These are phyloP conservation scores for Podaxis sp. DNA, from an alignment of 768 basidiomycete genomes.

Conservation along the genomic window DNA sequence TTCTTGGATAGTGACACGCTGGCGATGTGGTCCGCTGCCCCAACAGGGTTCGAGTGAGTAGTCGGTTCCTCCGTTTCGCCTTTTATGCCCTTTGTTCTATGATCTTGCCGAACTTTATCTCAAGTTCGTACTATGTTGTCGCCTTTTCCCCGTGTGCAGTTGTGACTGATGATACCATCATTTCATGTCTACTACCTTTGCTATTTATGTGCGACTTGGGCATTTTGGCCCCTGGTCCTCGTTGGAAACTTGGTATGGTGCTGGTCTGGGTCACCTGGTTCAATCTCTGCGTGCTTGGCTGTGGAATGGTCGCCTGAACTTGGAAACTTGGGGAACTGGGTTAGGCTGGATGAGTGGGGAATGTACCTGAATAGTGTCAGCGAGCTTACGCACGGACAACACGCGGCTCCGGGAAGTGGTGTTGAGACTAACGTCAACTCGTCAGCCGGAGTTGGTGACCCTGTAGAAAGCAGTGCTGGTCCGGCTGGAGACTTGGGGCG, in stretches of 20 bases:
- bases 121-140: not conserved
- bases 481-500: not conserved
- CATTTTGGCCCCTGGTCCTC: not conserved
- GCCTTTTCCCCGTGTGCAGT: not conserved
- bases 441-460: not conserved
- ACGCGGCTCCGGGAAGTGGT: not conserved
- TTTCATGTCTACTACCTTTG: not conserved
- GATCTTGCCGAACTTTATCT: not conserved
- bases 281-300: not conserved
- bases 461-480: not conserved
- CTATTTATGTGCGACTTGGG: not conserved
- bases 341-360: slow-evolving; percentile 47
- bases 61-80: not conserved
- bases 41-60: slow-evolving; percentile 64
- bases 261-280: not conserved
- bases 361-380: slow-evolving; percentile 42
- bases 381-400: slow-evolving; percentile 32
- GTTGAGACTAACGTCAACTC: not conserved
- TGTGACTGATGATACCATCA: not conserved
- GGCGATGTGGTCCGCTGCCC: slow-evolving; percentile 71
- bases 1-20: slow-evolving; percentile 51
- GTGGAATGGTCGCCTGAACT: no score
- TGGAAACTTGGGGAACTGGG: not conserved
- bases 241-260: not conserved
- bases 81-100: not conserved